A percentile compares a stretch with the other conserved stretches of the same genome.
Evolutionary conservation across 2,329 filamentous ascomycete species (phyloP).

Genomic region (Aspergillus vadensis): DNA sequence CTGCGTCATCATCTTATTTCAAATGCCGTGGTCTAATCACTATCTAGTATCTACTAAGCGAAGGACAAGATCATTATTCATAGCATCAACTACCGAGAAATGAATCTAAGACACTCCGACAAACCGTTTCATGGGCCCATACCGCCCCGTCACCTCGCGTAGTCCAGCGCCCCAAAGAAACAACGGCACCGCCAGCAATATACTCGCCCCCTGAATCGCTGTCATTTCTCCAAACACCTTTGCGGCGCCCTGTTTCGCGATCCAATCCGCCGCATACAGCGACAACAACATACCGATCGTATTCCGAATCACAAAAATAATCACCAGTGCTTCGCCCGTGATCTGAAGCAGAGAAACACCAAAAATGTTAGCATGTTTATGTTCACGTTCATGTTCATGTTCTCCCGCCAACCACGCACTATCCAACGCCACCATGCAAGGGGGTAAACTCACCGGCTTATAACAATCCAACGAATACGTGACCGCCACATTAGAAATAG

Average conservation of each 20-base stretch:
- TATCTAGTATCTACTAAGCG: too few relatives aligned
- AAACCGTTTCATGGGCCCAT: conserved; percentile 32
- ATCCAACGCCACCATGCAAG: neutral
- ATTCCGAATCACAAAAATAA: conserved; percentile 32
- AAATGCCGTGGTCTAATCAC: too few relatives aligned
- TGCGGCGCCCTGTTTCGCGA: conserved; percentile 23
- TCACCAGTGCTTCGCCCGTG: conserved; percentile 29
- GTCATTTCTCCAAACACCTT: conserved; percentile 31
- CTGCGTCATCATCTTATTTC: too few relatives aligned
- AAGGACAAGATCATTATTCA: too few relatives aligned
- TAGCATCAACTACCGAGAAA: neutral
- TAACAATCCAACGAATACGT: conserved; percentile 31
- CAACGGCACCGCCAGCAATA: conserved; percentile 25
- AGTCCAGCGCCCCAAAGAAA: conserved; percentile 25
- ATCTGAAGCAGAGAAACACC: conserved; percentile 13
- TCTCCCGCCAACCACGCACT: neutral
- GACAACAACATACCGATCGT: conserved; percentile 32
- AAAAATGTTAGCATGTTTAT: too few relatives aligned
- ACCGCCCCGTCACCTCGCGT: conserved; percentile 21
- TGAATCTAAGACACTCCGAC: neutral
- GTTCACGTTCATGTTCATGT: too few relatives aligned
- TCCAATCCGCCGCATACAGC: conserved; percentile 29
- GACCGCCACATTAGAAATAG: conserved; percentile 32
- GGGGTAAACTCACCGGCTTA: conserved; percentile 21
- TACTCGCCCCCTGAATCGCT: conserved; percentile 26